Conservation (phyloP, 495 filamentous ascomycete genomes). For the Wilcoxina mikolae region DNA sequence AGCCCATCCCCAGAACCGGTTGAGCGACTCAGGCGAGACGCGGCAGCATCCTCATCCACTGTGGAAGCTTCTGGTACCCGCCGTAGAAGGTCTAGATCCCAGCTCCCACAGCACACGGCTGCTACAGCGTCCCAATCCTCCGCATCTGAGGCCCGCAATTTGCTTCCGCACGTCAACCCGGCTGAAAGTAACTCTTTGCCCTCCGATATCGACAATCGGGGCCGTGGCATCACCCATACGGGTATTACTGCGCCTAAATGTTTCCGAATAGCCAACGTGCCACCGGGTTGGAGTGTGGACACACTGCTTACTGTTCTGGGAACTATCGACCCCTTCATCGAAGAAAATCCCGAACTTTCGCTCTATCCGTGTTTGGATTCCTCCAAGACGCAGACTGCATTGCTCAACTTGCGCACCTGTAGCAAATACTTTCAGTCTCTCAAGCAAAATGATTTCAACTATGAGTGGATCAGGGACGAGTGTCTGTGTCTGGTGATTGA, state of each 20-base stretch:
- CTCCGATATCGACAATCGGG: neutral
- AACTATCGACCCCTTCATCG: neutral
- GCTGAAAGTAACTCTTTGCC: too few relatives aligned
- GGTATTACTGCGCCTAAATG: neutral
- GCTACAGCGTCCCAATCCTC: too few relatives aligned
- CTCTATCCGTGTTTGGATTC: constrained; percentile 6
- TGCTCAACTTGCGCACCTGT: neutral
- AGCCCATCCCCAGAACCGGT: too few relatives aligned
- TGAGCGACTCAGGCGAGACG: too few relatives aligned
- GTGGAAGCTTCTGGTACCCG: too few relatives aligned
- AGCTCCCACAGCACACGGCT: too few relatives aligned
- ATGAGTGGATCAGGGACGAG: too few relatives aligned
- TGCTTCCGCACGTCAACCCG: too few relatives aligned
- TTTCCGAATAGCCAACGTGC: neutral
- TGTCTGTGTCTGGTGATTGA: constrained; percentile 9
- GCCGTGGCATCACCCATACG: neutral
- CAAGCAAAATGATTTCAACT: too few relatives aligned
- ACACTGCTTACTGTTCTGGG: neutral
- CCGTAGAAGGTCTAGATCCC: too few relatives aligned
- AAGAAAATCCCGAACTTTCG: neutral
- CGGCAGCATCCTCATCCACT: too few relatives aligned
- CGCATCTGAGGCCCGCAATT: too few relatives aligned
- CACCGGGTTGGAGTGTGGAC: neutral
- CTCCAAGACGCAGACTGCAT: constrained; percentile 7
- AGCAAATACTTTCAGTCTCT: constrained; percentile 3